Evolutionary conservation across 192 early-diverging fungal genomes (phyloP), one percentile per base, ranked within the genome.

Genomic region (Obelidium mucronatum): DNA sequence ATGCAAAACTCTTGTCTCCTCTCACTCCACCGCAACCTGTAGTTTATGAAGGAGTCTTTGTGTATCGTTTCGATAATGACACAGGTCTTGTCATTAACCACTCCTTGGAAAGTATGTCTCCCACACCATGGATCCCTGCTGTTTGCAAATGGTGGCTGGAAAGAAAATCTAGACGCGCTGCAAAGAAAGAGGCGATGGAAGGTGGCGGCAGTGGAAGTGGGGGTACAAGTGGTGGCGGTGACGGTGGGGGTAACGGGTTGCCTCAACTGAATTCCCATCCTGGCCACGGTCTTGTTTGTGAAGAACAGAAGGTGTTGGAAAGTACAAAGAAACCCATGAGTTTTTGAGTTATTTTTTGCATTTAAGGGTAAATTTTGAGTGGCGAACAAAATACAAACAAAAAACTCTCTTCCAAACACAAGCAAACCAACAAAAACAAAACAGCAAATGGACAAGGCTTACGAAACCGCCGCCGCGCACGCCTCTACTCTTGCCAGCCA

Each of bases 11-110:
- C 69, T 34, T 69, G 8, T 67, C 48, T 37, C 40, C 72, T 17
- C 37, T 70, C 26, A 55, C 34, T 15, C 13, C 48, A 31, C 81
- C 77, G 2, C 75, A 74, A 31, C 72, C 78, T 15, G 59, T 76
- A 36, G 66, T 83, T 15, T 83, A 83, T 54, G 82, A 83, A 58
- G 82, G 82, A 3, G 78, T 83, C 31, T 83, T 83, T 75, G 78
- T 83, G 26, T 83, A 83, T 54, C 37, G 40, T 3, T 83, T 83
- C 61, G 78, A 83, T 34, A 19, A 34, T 17, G 71, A 79, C 5
- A 60, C 19, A 6, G 82, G 82, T 13, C 55, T 73, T 61, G 59
- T 83, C 19, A 51, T 44, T 33, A 77, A 80, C 53, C 82, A 83
- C 44, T 71, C 71, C 3, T 64, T 83, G 15, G 71, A 79, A 56